Evolutionary conservation across 352 stramenopile species (phyloP).

Genomic region (Globisporangium yorkense): DNA sequence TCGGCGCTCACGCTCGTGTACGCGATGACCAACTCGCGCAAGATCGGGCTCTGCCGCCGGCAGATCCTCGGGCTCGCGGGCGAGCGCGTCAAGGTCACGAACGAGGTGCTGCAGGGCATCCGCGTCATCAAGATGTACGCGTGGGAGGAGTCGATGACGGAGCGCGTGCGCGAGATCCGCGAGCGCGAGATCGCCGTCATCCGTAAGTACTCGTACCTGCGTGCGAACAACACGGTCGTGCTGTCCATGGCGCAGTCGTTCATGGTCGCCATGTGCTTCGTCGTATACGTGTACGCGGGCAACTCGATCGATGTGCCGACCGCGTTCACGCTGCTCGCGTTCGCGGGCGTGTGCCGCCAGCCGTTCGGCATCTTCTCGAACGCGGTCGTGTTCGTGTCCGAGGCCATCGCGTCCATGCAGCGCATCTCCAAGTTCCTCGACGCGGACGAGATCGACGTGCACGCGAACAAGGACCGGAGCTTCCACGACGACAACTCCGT

Average conservation of each 20-base stretch:
- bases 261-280: slow-evolving; percentile 16
- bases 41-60: slow-evolving; percentile 9
- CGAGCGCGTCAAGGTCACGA: slow-evolving; percentile 90
- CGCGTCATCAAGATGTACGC: slow-evolving; percentile 89
- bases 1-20: slow-evolving; percentile 5
- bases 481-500: slow-evolving; percentile 6
- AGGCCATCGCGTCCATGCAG: slow-evolving; percentile 23
- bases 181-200: slow-evolving; percentile 31
- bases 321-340: slow-evolving; percentile 28
- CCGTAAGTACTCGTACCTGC: slow-evolving; percentile 29
- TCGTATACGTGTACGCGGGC: slow-evolving; percentile 20
- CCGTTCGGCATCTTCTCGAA: slow-evolving; percentile 35
- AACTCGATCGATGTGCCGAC: slow-evolving; percentile 16
- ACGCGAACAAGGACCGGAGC: neutral
- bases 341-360: slow-evolving; percentile 26
- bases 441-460: slow-evolving; percentile 22
- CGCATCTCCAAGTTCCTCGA: slow-evolving; percentile 26
- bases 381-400: slow-evolving; percentile 19
- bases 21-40: slow-evolving; percentile 8
- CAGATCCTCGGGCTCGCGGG: slow-evolving; percentile 34
- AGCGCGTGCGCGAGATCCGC: slow-evolving; percentile 32
- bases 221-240: slow-evolving; percentile 20
- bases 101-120: slow-evolving; percentile 90
- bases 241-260: slow-evolving; percentile 16
- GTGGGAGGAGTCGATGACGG: slow-evolving; percentile 54